A percentile compares a stretch with the other conserved stretches of the same genome.
Evolutionary conservation across 208 protist species (phyloP).

Genomic region (Leishmania mexicana): DNA sequence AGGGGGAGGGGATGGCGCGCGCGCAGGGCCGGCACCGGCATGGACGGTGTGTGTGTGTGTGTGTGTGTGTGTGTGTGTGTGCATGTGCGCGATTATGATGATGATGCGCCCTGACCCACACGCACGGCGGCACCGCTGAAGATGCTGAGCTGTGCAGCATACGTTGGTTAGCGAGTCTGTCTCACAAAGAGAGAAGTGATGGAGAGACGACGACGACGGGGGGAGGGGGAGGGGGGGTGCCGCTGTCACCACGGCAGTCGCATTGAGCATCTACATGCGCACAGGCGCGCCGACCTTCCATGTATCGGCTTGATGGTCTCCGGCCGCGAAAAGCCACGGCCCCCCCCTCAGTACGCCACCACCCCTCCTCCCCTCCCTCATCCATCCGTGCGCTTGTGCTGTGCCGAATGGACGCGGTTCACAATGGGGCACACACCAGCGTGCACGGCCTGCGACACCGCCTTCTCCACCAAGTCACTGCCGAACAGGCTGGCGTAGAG

Average conservation of each 20-base stretch:
- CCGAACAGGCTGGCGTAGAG: constrained; percentile 54
- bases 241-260: neutral
- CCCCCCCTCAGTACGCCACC: neutral
- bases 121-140: neutral
- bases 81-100: no score
- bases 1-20: neutral
- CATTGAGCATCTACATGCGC: neutral
- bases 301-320: neutral
- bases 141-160: neutral
- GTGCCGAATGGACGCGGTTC: neutral
- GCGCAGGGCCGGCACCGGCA: no score
- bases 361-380: neutral
- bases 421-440: constrained; percentile 16
- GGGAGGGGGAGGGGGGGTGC: neutral
- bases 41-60: neutral
- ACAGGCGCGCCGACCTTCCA: neutral
- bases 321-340: neutral
- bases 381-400: neutral
- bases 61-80: no score
- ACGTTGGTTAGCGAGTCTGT: neutral
- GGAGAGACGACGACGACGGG: neutral
- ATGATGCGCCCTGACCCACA: neutral
- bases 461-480: constrained; percentile 43
- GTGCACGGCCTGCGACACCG: constrained; percentile 20
- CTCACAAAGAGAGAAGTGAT: neutral